Evolutionary conservation across 169 alveolate genomes (phyloP), one percentile per base, ranked within the genome.

Genomic region (Plasmodium coatneyi): DNA sequence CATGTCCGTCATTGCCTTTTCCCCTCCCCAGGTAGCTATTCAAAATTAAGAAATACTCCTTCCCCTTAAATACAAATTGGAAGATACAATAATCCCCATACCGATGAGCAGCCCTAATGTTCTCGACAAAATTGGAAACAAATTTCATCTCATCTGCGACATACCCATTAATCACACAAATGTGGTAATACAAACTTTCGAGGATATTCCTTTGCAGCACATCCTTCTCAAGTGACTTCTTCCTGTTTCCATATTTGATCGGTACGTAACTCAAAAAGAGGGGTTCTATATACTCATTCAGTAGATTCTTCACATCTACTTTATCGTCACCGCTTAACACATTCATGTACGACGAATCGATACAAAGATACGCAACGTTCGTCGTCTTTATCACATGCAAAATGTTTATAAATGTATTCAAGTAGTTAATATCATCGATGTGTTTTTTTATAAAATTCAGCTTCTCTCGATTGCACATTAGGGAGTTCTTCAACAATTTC

Each of bases 221-320:
- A 71, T 39, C 82, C 71, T 36, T 34, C 9, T 91, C 92, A 3
- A 94, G 89, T 7, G 80, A 39, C 30, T 46, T 80, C 49, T 95
- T 83, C 36, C 92, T 86, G 43, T 92, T 52, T 70, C 82, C 92
- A 41, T 84, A 92, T 52, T 79, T 78, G 36, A 96, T 96, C 72
- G 94, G 95, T 46, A 95, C 96, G 80, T 90, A 96, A 25, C 97
- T 96, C 74, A 96, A 84, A 83, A 93, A 84, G 36, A 95, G 32
- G 56, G 93, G 96, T 56, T 93, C 93, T 22, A 96, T 66, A 94
- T 96, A 95, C 83, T 83, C 89, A 39, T 96, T 93, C 92, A 96
- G 66, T 32, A 83, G 43, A 71, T 34, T 80, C 46, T 89, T 60
- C 39, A 89, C 66, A 89, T 66, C 34, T 14, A 39, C 19, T 39